Base-by-base conservation (phyloP, 1,284 basidiomycete genomes). In the Cutaneotrichosporon cyanovorans region DNA sequence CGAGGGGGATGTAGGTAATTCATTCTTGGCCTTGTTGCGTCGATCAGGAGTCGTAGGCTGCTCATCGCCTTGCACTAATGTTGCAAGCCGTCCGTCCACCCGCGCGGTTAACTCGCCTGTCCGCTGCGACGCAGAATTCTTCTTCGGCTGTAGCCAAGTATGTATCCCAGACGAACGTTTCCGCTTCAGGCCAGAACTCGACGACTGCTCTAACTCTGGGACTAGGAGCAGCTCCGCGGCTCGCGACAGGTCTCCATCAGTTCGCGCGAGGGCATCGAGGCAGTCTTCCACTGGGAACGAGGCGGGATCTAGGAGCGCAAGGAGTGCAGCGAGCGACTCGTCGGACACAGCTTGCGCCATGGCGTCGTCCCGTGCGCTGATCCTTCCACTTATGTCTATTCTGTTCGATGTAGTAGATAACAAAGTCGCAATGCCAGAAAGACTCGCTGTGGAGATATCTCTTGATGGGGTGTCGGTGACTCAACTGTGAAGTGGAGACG, bases 251-350 rank as follows among this genome's bases (percentile, higher is more conserved):
- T 87, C 73, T 11, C 85, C 85, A 30, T 79, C 68, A 30, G 73
- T 74, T 38, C 75, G 63, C 5, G 81, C 71, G 3, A 91, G 75
- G 0, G 83, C 77, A 40, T 83, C 78, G 6, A 87, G 67, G 7
- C 60, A 63, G 25, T 55, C 46, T 11, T 60, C 61, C 12, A 51
- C 36, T 1, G 64, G 50, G 48, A 58, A 69, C 1, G 58, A 48
- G 6, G 63, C 53, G 2, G 69, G 69, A 32, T 66, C 66, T 34
- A 72, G 59, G 16, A 69, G 44, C 0, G 64, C 60, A 1, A 60
- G 57, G 12, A 72, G 64, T 7, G 58, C 40, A 2, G 62, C 67
- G n/a, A 72, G 45, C 23, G 61, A 57, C 2, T 59, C 62, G 39
- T 66, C 64, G 25, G 25, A 7, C 25, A 12, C 25, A 28, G 8